These are phyloP conservation scores for Alternaria hordeiaustralica DNA, from an alignment of 2,329 filamentous ascomycete species.

Conservation along the genomic window DNA sequence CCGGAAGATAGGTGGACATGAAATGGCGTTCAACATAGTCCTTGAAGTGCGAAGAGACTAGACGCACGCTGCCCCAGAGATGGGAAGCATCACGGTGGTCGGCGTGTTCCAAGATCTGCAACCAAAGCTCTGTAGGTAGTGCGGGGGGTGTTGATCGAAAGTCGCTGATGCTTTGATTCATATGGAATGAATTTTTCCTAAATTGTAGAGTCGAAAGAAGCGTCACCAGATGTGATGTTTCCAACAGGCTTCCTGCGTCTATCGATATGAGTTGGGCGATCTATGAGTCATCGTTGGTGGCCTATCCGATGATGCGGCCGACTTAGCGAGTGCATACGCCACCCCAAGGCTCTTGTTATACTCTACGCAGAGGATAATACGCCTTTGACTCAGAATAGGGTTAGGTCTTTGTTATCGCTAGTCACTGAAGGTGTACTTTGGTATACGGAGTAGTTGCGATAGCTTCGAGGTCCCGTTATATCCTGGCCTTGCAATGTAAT, in stretches of 20 bases:
- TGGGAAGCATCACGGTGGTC: conserved; percentile 11
- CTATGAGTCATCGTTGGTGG: background rate
- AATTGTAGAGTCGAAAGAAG: background rate
- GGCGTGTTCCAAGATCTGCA: conserved; percentile 20
- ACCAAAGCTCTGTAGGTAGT: conserved; percentile 26
- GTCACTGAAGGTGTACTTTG: too few relatives aligned
- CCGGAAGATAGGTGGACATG: conserved; percentile 17
- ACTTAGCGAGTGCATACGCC: background rate
- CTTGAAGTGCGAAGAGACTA: conserved; percentile 20
- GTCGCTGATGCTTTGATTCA: background rate
- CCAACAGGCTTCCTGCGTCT: background rate
- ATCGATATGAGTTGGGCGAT: background rate
- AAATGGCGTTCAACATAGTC: conserved; percentile 28
- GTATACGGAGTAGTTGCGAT: too few relatives aligned
- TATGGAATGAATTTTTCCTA: background rate
- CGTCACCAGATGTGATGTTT: background rate
- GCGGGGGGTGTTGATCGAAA: background rate
- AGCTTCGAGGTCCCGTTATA: too few relatives aligned
- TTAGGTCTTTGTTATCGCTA: too few relatives aligned
- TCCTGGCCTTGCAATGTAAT: background rate
- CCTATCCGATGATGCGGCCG: background rate
- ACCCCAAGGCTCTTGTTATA: background rate
- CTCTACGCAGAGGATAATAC: too few relatives aligned
- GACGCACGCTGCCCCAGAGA: conserved; percentile 27
- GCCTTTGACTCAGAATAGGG: too few relatives aligned